Evolutionary conservation across 345 rosid species (phyloP), one percentile per base, ranked within the genome.

Genomic region (Combretum micranthum): DNA sequence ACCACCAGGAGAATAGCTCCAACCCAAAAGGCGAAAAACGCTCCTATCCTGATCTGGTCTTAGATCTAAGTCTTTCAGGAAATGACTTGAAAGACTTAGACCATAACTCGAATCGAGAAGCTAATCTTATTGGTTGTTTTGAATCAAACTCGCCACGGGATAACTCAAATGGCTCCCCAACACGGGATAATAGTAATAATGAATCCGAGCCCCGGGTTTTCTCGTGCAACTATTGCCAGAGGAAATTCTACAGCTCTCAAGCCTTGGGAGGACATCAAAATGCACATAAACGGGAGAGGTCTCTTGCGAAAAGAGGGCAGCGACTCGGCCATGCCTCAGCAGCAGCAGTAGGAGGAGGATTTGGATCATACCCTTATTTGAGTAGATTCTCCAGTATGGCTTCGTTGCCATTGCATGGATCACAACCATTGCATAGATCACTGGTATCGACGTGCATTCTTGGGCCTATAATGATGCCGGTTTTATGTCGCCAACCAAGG

Each of bases 211-310:
- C 77, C 13, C 65, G 96, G 56, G 78, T 86, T 2, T 91, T 91
- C 68, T 81, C 92, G 0, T 91, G 98, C 72, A 91, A 91, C 60
- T 91, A 79, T 55, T 91, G 98, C 71, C 95, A 82, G 72, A 77
- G 98, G 61, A 86, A 86, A 77, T 91, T 91, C 69, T 88, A 88
- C 32, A 88, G 98, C 67, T 91, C 98, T 22, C 98, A 91, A 69
- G 98, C 98, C 44, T 78, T 88, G 37, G 98, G 98, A 0, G 98
- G 98, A 3, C 98, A 91, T 63, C 98, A 91, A 75, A 91, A 91
- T 64, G 98, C 95, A 0, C 96, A 91, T 26, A 91, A 88, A 67
- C 80, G 92, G 17, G 98, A 88, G 69, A 75, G 96, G 64, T 86
- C 92, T 12, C 82, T 91, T 15, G 98, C 95, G 0, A 91, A 86